Evolutionary conservation across 1,139 yeast genomes (phyloP).

Genomic region (Debaryomyces nepalensis): DNA sequence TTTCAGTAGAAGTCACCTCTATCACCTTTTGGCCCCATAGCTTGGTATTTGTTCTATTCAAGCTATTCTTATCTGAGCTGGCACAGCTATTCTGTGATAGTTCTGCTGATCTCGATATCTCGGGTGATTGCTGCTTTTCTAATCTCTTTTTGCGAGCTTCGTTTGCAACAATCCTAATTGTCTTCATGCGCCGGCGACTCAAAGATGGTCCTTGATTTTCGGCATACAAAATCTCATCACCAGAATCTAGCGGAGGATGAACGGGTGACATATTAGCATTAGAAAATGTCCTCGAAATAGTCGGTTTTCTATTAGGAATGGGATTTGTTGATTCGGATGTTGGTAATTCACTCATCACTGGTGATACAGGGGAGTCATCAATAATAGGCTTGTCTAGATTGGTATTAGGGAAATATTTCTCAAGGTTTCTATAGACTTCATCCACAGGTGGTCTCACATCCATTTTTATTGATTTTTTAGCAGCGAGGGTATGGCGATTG

Average conservation of each 20-base stretch:
- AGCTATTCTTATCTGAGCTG: constrained; percentile 20
- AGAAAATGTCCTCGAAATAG: constrained; percentile 53
- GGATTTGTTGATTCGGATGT: constrained; percentile 10
- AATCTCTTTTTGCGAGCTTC: constrained; percentile 74
- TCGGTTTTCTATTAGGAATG: constrained; percentile 32
- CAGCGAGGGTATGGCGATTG: background rate
- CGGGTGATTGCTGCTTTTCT: constrained; percentile 25
- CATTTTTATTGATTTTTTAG: constrained; percentile 31
- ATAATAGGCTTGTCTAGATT: constrained; percentile 92
- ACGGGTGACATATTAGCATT: constrained; percentile 52
- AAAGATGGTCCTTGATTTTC: constrained; percentile 35
- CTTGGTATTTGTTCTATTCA: constrained; percentile 83
- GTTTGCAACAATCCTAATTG: constrained; percentile 88
- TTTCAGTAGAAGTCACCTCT: constrained; percentile 82
- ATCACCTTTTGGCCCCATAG: constrained; percentile 97
- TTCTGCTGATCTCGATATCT: background rate
- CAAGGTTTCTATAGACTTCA: constrained; percentile 88
- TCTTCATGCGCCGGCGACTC: constrained; percentile 61
- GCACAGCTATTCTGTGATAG: constrained; percentile 16
- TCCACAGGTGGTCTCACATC: constrained; percentile 91
- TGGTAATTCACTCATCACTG: constrained; percentile 26
- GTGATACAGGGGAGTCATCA: constrained; percentile 74
- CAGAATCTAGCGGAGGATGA: constrained; percentile 29
- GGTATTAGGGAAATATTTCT: constrained; percentile 88
- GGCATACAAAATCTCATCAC: constrained; percentile 42